Evolutionary conservation across 2,329 filamentous ascomycete genomes (phyloP).

Genomic region (Trichophyton equinum): DNA sequence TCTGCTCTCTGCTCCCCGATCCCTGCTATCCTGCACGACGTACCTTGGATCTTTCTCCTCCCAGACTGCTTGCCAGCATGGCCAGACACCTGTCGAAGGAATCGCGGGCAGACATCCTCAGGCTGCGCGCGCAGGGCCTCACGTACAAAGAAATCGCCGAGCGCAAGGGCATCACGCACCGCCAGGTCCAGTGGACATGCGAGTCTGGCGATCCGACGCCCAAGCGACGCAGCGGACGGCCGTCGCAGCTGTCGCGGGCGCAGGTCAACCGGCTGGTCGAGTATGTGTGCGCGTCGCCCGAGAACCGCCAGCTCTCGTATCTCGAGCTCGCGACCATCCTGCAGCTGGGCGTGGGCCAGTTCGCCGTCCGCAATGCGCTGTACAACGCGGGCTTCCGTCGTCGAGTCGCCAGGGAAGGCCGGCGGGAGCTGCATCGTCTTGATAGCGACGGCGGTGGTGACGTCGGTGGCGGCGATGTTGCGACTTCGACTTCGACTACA

Average conservation of each 20-base stretch:
- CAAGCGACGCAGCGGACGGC: neutral
- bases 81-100: constrained; percentile 1
- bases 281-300: neutral
- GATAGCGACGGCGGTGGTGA: too few species aligned
- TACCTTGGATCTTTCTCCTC: too few species aligned
- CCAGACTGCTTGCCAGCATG: neutral
- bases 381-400: neutral
- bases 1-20: too few species aligned
- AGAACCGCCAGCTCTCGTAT: neutral
- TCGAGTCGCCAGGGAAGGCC: neutral
- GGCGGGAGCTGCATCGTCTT: neutral
- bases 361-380: constrained; percentile 1
- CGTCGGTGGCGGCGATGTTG: too few species aligned
- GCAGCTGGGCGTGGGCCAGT: neutral
- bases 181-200: constrained; percentile 3
- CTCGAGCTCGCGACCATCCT: neutral
- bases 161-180: constrained; percentile 1
- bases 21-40: too few species aligned
- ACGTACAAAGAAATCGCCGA: neutral
- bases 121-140: neutral
- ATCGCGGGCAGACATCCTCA: neutral
- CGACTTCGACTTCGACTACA: neutral
- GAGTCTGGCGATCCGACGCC: constrained; percentile 1
- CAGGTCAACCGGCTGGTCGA: neutral
- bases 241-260: neutral